phyloP scores from a whole-genome alignment of 2,329 filamentous ascomycete species.

The Calonectria fujianensis region DNA sequence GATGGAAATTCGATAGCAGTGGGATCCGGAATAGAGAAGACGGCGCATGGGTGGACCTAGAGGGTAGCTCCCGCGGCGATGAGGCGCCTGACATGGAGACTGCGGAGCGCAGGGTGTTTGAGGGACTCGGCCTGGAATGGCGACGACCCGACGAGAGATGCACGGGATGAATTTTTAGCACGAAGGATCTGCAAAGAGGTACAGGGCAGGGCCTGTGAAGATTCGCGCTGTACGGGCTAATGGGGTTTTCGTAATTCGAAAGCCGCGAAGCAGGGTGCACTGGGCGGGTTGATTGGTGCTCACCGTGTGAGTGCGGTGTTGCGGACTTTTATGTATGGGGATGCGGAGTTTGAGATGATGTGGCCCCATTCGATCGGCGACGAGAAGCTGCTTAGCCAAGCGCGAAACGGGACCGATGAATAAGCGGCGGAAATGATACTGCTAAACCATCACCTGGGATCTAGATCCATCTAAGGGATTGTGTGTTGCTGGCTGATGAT shows the following conservation, averaged over 20 bases:
- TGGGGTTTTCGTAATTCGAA: conserved; percentile 11
- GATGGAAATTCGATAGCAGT: conserved; percentile 93
- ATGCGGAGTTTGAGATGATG: conserved; percentile 42
- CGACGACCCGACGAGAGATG: conserved; percentile 80
- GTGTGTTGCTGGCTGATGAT: not conserved
- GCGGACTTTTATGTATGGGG: conserved; percentile 25
- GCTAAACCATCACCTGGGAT: not conserved
- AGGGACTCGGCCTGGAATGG: conserved; percentile 82
- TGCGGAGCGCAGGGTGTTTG: conserved; percentile 88
- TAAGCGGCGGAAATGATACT: conserved; percentile 16
- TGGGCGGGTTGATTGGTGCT: not conserved
- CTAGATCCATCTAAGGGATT: not conserved
- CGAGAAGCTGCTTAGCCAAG: not conserved
- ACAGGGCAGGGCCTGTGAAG: not conserved
- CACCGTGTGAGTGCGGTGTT: not conserved
- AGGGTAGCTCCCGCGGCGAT: conserved; percentile 67
- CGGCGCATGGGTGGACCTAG: conserved; percentile 83
- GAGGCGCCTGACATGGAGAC: conserved; percentile 78
- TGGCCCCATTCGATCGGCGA: not conserved
- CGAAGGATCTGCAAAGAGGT: not conserved
- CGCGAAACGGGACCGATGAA: not conserved
- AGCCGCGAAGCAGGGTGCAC: too few species aligned
- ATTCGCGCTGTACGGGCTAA: not conserved
- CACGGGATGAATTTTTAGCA: conserved; percentile 70
- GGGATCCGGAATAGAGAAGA: conserved; percentile 82